These are phyloP conservation scores for Cordyceps cicadae DNA, from an alignment of 2,329 filamentous ascomycete genomes.

Conservation along the genomic window DNA sequence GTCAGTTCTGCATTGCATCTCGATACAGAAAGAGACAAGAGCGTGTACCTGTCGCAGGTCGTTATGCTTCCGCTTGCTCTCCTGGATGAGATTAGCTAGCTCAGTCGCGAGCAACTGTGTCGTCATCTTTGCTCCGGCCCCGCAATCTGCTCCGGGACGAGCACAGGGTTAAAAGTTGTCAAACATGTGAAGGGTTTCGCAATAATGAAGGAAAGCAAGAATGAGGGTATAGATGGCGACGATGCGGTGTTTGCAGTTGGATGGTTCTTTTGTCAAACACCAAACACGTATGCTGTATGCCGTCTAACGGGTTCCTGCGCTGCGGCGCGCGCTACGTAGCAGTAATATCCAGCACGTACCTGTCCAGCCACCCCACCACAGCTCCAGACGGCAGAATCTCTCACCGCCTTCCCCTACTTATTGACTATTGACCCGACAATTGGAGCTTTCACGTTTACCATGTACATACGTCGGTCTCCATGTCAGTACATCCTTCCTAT, in stretches of 20 bases:
- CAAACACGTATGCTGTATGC: slow-evolving; percentile 7
- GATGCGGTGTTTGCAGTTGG: background rate
- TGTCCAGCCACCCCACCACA: background rate
- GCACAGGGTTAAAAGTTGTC: background rate
- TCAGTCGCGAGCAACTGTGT: slow-evolving; percentile 82
- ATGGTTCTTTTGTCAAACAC: slow-evolving; percentile 4
- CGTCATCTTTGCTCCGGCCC: slow-evolving; percentile 58
- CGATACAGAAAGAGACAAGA: background rate
- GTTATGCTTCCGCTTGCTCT: slow-evolving; percentile 89
- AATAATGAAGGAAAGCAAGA: background rate
- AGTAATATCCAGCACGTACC: background rate
- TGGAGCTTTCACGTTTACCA: background rate
- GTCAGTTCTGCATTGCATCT: background rate
- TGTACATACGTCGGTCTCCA: too few species aligned
- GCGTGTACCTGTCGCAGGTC: slow-evolving; percentile 70
- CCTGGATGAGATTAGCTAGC: slow-evolving; percentile 83
- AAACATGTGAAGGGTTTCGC: background rate
- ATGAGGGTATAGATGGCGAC: background rate
- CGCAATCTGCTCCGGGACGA: slow-evolving; percentile 6
- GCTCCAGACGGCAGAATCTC: slow-evolving; percentile 4
- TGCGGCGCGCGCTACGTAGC: background rate
- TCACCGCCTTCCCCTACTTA: background rate
- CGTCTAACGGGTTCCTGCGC: background rate
- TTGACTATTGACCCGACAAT: too few species aligned
- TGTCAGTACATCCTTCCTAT: too few species aligned